Evolutionary conservation across 768 basidiomycete species (phyloP), one percentile per base, ranked within the genome.

Genomic region (Boletus subparvulus): DNA sequence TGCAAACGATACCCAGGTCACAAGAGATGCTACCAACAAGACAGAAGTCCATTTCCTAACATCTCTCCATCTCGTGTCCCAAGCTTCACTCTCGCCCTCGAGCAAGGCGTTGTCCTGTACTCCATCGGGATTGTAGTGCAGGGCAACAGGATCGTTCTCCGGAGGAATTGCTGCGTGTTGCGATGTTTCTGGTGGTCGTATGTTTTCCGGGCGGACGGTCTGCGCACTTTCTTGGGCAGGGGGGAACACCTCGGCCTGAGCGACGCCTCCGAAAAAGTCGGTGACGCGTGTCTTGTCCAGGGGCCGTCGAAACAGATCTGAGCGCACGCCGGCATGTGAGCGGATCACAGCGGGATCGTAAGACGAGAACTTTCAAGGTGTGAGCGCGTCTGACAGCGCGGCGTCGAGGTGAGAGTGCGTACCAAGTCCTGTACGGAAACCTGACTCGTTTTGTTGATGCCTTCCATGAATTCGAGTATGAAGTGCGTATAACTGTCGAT

Each of bases 401-500:
- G 3, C n/a, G 32, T 50, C 26, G 54, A 42, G 39, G 30, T 26
- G 21, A 44, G 14, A 16, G 5, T n/a, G 77, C 88, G 43, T 56
- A 94, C 94, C 48, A 97, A 78, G 65, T 96, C 90, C 53, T 86
- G 79, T 80, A 96, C 81, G 14, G 89, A 88, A 17, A 80, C 78
- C 43, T 85, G 83, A 47, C 87, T 90, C 0, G 95, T 95, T 73
- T 97, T 97, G 75, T 94, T 92, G 64, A 96, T 87, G 17, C 83
- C 82, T 70, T 98, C 97, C 80, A 99, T 86, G 71, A 85, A 94
- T 60, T 94, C 83, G 11, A 99, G 83, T 30, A 95, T 79, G 65
- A 90, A 89, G 74, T 98, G 97, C 0, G 96, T 98, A 69, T 85
- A 99, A 14, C 86, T 84, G 69, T 99, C 97, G 59, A 98, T 97